Evolutionary conservation across 2,329 filamentous ascomycete genomes (phyloP), one percentile per base, ranked within the genome.

Genomic region (Cadophora sp.): DNA sequence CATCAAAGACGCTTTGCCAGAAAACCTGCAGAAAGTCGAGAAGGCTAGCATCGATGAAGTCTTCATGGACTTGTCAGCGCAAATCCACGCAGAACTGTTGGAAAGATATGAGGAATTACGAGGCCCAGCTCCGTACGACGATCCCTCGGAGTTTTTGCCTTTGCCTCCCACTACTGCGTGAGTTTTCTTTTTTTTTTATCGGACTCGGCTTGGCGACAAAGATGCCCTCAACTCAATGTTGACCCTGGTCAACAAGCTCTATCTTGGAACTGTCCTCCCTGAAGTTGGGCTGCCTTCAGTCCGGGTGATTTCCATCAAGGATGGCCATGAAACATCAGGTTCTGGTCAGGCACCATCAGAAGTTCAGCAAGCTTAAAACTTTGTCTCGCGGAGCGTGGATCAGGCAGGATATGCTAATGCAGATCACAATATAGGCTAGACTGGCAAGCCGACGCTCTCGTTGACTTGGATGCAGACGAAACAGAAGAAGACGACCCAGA

Each of bases 21-120:
- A 84, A 0, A 79, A 86, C 51, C 77, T 89, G 68, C 91, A 93
- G 76, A 88, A 85, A 74, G 88, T 97, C 53, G 95, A 99, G 81
- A 99, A 98, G 78, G 96, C 95, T 20, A 91, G 93, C 75, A 92
- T 98, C 64, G 96, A 99, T 77, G 96, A 99, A 79, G 94, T 97
- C 9, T 99, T 97, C 76, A 82, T 98, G 68, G 96, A 99, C 79
- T 80, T 99, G 59, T 97, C 93, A 11, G 90, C 91, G 0, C 91
- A 97, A 68, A 86, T 97, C 3, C 92, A 96, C 78, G 84, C 84
- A 1, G 83, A 91, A 33, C 81, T 99, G 59, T 79, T 97, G 48
- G 84, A 92, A 72, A 83, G 92, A 61, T 97, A 93, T 78, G 89
- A 92, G 0, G 90, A 96, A 77, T 80, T 98, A 59, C 77, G 78